Percentiles rank a stretch among this genome's conserved stretches.
These are phyloP conservation scores for Rhynchospora pubera DNA, from an alignment of 176 grass and related monocot genomes.

Conservation along the genomic window DNA sequence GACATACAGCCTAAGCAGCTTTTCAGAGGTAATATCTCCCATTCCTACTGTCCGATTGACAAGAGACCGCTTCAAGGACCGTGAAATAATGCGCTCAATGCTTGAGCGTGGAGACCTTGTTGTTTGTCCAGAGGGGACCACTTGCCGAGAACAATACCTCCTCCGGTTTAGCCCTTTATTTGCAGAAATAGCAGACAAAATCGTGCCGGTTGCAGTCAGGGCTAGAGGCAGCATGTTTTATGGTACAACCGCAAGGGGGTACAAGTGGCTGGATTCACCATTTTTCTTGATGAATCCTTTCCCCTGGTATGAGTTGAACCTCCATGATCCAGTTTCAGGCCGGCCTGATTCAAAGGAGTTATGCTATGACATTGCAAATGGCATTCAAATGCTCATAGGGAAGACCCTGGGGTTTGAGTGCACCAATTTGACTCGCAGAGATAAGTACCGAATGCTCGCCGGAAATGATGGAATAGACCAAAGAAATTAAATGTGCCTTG, in stretches of 20 bases:
- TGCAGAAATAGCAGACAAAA: conserved; percentile 30
- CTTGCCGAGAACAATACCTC: conserved; percentile 55
- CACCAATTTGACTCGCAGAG: conserved; percentile 36
- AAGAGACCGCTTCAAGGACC: conserved; percentile 34
- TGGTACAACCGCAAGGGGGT: conserved; percentile 38
- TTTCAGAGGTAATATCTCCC: conserved; percentile 62
- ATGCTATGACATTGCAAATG: conserved; percentile 32
- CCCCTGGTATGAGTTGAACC: conserved; percentile 28
- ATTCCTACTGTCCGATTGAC: conserved; percentile 53
- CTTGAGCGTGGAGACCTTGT: conserved; percentile 39
- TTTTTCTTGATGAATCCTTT: conserved; percentile 67
- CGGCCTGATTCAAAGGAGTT: neutral
- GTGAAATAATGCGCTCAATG: conserved; percentile 25
- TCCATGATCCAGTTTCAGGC: conserved; percentile 16
- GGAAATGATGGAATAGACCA: conserved; percentile 29
- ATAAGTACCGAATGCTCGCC: conserved; percentile 42
- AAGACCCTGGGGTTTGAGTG: conserved; percentile 36
- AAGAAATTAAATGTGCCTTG: neutral
- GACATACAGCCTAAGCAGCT: conserved; percentile 51
- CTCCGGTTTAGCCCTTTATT: conserved; percentile 69
- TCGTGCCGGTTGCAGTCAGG: conserved; percentile 38
- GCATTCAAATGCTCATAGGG: conserved; percentile 29
- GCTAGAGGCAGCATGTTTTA: conserved; percentile 42
- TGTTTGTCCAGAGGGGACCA: conserved; percentile 76
- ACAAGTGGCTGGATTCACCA: conserved; percentile 54